Conservation (phyloP, 148 eudicot genomes). For the Camellia sinensis region DNA sequence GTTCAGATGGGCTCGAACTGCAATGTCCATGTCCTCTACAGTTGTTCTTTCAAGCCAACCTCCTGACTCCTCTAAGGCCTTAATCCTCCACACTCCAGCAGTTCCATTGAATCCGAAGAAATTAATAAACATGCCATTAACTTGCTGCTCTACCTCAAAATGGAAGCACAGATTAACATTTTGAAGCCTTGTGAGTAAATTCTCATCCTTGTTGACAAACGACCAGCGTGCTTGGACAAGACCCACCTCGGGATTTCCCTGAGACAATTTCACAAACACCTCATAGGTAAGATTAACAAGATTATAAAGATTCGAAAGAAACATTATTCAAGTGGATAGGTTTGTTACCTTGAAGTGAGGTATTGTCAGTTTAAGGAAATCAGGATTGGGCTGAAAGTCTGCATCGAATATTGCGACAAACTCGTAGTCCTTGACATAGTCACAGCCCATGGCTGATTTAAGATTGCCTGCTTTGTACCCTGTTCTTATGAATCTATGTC, state of each 20-base stretch:
- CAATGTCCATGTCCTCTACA: slow-evolving; percentile 71
- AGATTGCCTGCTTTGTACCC: slow-evolving; percentile 74
- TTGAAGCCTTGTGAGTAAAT: slow-evolving; percentile 60
- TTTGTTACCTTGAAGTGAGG: slow-evolving; percentile 55
- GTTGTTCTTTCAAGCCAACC: slow-evolving; percentile 81
- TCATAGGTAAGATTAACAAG: not conserved
- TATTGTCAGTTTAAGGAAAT: slow-evolving; percentile 50
- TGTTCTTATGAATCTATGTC: slow-evolving; percentile 55
- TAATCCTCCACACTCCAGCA: slow-evolving; percentile 70
- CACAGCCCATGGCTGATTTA: slow-evolving; percentile 68
- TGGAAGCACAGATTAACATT: slow-evolving; percentile 66
- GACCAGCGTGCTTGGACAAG: slow-evolving; percentile 71
- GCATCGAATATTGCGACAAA: slow-evolving; percentile 67
- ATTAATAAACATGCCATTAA: slow-evolving; percentile 50
- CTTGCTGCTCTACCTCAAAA: slow-evolving; percentile 75
- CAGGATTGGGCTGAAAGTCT: slow-evolving; percentile 64
- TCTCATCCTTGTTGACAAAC: slow-evolving; percentile 63
- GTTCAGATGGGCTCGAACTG: slow-evolving; percentile 61
- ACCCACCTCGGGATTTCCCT: slow-evolving; percentile 59
- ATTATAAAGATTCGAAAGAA: not conserved
- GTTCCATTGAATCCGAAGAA: slow-evolving; percentile 74
- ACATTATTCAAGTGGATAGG: not conserved
- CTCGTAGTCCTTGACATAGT: slow-evolving; percentile 62
- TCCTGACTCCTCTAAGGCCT: slow-evolving; percentile 62
- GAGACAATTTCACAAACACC: not conserved